Base-by-base conservation (phyloP, 116 monocot genomes). In the Zostera marina region DNA sequence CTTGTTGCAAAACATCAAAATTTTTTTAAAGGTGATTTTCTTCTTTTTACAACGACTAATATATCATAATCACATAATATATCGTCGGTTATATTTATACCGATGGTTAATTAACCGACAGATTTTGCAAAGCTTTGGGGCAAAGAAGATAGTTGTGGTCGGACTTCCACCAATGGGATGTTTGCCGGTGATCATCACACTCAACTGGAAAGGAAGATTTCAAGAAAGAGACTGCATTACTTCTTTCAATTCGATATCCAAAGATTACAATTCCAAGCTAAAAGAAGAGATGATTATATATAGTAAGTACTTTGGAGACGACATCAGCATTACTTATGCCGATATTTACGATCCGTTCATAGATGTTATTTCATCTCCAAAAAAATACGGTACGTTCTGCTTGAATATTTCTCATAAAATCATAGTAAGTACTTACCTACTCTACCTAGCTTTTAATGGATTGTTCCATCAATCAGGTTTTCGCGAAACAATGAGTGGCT, bases 161-260 rank as follows among this genome's bases (percentile, higher is more conserved):
- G 79, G 84, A 3, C 71, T 84, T 58, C 79, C 84, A 53, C 79
- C 84, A 0, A 63, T 84, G 23, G 84, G 84, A 1, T 84, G 84
- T 58, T 32, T 84, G 49, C 84, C 84, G 20, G 46, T 79, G 39
- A 69, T 84, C 10, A 79, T 84, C 39, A 84, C 84, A 7, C 76
- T 84, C 22, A 48, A 69, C 22, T 51, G 68, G 58, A 63, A 42
- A 5, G 73, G 76, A 25, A 59, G 76, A 22, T 62, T 76, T 47
- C 71, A 68, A 47, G 72, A 77, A 0, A 62, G 79, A 43, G 63
- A 63, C 17, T 84, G 84, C 66, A 63, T 84, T 42, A 60, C 44
- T 4, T 60, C 47, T 11, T 69, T 65, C 60, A 84, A 84, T 53
- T 56, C 73, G 12, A 43, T 79, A 43, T 58, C 84, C 42, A 52